Evolutionary conservation across 2,329 filamentous ascomycete genomes (phyloP), one percentile per base, ranked within the genome.

Genomic region (Xylariaceae sp.): DNA sequence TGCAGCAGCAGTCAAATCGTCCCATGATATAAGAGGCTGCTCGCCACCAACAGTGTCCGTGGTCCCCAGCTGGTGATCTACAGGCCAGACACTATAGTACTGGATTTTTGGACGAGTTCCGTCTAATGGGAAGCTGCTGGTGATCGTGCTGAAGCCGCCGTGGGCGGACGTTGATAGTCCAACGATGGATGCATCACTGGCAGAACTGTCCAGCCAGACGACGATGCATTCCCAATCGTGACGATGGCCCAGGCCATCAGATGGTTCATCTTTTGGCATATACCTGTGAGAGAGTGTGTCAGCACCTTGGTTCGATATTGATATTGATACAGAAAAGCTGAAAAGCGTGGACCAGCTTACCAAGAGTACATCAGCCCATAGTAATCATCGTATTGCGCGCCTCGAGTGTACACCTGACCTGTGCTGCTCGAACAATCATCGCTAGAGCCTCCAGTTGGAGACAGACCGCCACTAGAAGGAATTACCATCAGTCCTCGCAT

Each of bases 261-360:
- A 67, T 1, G 71, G 68, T 36, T 65, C 62, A 44, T 73, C 71
- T 60, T 74, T 74, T 43, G 70, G 70, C 60, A 71, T 66, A 56
- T 72, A 73, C 58, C 58, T 59, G 39, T 40, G 12, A 9, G 11
- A 9, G 14, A 32, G 15, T 60, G 57, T 53, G 30, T 43, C 12
- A 33, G 18, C 9, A 3, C 17, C 39, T n/a, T 7, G 30, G 42
- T 36, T 27, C 22, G 22, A 27, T 12, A 9, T 22, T 17, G 31
- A 30, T 14, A n/a, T n/a, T n/a, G n/a, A n/a, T 19, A n/a, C 1
- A 42, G 15, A 31, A 11, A 41, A n/a, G 22, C 12, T 3, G 39
- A 42, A 44, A 54, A 45, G 51, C 44, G 39, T 50, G 52, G 35
- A 18, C 11, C 6, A 15, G 40, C 55, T 39, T 53, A 60, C 62